These are phyloP conservation scores for Fusarium sp. DNA, from an alignment of 2,329 filamentous ascomycete genomes.

Conservation along the genomic window DNA sequence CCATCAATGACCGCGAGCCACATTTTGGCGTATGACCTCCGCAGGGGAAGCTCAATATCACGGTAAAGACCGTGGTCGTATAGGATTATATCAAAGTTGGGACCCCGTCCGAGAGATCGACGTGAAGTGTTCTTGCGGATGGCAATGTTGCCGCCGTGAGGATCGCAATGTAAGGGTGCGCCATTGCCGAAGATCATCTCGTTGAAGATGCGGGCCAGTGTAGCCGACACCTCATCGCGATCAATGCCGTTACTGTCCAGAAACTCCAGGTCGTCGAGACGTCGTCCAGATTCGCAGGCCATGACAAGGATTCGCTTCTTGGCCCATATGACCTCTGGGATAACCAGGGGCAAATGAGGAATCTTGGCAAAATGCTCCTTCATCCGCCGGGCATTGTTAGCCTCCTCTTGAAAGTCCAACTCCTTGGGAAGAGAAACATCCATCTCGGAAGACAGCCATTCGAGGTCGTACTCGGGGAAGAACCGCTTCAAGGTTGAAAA, in stretches of 20 bases:
- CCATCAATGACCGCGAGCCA: constrained; percentile 96
- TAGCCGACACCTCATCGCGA: constrained; percentile 93
- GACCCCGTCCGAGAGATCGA: constrained; percentile 59
- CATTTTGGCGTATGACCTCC: constrained; percentile 92
- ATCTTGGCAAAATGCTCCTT: constrained; percentile 83
- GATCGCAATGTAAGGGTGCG: constrained; percentile 94
- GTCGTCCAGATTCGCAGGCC: constrained; percentile 88
- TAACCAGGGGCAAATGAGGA: constrained; percentile 82
- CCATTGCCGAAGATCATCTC: constrained; percentile 97
- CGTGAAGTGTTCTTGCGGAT: constrained; percentile 79
- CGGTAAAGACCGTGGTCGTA: constrained; percentile 98
- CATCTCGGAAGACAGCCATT: constrained; percentile 96
- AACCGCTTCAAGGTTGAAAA: constrained; percentile 91
- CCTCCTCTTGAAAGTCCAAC: constrained; percentile 89
- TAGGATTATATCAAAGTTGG: constrained; percentile 94
- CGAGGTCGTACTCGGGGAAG: constrained; percentile 97
- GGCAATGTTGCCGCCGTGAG: constrained; percentile 95
- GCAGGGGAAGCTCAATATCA: constrained; percentile 82
- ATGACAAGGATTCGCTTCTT: constrained; percentile 92
- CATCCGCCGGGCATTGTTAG: constrained; percentile 82
- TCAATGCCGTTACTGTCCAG: constrained; percentile 89
- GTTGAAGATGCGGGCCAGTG: constrained; percentile 93
- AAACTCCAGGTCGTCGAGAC: constrained; percentile 89
- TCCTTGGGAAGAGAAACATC: constrained; percentile 90
- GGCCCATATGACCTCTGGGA: constrained; percentile 91